Evolutionary conservation across 768 basidiomycete species (phyloP).

Genomic region (Tricholoma flavovirens): DNA sequence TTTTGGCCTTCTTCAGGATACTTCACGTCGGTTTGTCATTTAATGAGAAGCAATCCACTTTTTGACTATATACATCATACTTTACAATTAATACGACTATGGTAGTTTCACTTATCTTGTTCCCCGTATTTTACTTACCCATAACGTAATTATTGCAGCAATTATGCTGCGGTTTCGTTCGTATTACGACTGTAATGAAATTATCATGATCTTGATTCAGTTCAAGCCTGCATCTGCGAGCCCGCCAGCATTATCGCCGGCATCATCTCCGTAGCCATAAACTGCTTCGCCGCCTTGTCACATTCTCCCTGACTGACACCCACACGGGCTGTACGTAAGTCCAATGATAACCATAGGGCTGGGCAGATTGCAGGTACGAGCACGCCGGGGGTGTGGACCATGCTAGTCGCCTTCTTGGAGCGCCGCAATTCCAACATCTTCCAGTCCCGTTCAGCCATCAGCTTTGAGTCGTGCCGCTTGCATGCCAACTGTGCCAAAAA

Average conservation of each 20-base stretch:
- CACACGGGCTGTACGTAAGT: slow-evolving; percentile 8
- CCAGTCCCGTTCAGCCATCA: slow-evolving; percentile 6
- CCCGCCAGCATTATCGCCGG: too few species aligned
- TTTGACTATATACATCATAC: neutral
- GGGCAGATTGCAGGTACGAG: slow-evolving; percentile 6
- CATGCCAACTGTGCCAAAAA: neutral
- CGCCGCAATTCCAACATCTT: slow-evolving; percentile 6
- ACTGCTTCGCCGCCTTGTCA: neutral
- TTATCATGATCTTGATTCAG: too few species aligned
- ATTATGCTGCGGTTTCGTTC: too few species aligned
- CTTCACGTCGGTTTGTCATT: slow-evolving; percentile 25
- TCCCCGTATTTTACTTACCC: too few species aligned
- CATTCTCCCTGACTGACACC: neutral
- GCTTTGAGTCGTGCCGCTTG: slow-evolving; percentile 2
- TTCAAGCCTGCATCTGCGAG: too few species aligned
- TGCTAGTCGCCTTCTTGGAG: neutral
- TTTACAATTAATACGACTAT: neutral
- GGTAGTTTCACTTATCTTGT: neutral
- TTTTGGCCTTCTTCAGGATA: slow-evolving; percentile 23
- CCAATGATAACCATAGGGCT: slow-evolving; percentile 5
- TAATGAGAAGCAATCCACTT: slow-evolving; percentile 1
- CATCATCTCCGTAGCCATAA: neutral
- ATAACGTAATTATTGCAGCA: too few species aligned
- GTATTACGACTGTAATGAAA: too few species aligned
- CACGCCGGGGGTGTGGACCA: slow-evolving; percentile 5